Conservation (phyloP, 108 stramenopile species). For the Cyclostephanos tholiformis region DNA sequence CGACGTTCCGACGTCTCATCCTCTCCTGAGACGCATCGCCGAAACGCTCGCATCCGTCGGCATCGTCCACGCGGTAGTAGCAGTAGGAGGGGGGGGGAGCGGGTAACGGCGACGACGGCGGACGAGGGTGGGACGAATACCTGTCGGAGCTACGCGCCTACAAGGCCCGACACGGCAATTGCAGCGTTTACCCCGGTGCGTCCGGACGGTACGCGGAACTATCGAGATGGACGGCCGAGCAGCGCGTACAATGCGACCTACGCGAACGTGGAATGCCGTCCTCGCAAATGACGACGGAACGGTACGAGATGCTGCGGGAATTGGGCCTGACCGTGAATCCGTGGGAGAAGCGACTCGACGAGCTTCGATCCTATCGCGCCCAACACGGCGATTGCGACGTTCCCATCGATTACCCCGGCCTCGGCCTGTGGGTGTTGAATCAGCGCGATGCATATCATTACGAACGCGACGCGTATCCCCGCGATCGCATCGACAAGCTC, state of each 20-base stretch:
- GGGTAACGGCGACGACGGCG: neutral
- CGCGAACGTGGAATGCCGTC: neutral
- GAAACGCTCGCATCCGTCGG: conserved; percentile 7
- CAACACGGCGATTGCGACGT: conserved; percentile 48
- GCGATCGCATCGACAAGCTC: conserved; percentile 34
- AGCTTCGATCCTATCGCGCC: conserved; percentile 22
- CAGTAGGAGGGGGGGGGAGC: conserved; percentile 17
- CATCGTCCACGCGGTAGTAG: neutral
- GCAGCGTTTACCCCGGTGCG: conserved; percentile 32
- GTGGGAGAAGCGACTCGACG: conserved; percentile 30
- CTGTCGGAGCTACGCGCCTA: conserved; percentile 29
- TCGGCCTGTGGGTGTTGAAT: conserved; percentile 37
- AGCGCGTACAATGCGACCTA: conserved; percentile 9
- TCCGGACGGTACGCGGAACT: conserved; percentile 1
- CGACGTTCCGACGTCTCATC: conserved; percentile 25
- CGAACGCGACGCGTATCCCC: conserved; percentile 17
- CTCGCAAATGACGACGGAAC: neutral
- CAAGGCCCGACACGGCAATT: conserved; percentile 33
- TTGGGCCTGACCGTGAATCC: conserved; percentile 18
- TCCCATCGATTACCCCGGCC: conserved; percentile 32
- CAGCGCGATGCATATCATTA: conserved; percentile 31
- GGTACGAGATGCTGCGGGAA: conserved; percentile 11
- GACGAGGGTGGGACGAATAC: conserved; percentile 12
- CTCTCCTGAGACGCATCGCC: conserved; percentile 6
- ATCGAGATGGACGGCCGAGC: conserved; percentile 10